A percentile compares a stretch with the other conserved stretches of the same genome.
These are phyloP conservation scores for Filobasidium floriforme DNA, from an alignment of 768 basidiomycete genomes.

Conservation along the genomic window DNA sequence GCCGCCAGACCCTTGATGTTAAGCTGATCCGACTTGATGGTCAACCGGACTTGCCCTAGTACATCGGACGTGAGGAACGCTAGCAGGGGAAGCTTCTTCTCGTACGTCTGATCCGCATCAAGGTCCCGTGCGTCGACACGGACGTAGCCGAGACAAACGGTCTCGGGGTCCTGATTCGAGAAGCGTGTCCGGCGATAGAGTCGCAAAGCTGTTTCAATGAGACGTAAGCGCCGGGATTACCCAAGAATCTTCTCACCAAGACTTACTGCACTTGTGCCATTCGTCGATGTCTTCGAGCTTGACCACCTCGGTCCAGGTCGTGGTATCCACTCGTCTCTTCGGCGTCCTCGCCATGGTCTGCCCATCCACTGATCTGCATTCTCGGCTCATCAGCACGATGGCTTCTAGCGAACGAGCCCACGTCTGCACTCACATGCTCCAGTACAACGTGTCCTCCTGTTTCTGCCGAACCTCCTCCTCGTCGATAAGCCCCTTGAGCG, in stretches of 20 bases:
- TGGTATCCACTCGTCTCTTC: neutral
- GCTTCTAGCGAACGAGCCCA: neutral
- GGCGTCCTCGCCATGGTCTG: slow-evolving; percentile 10
- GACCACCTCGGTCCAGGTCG: slow-evolving; percentile 13
- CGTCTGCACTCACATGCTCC: slow-evolving; percentile 10
- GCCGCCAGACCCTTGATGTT: neutral
- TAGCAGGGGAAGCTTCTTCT: neutral
- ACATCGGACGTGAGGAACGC: neutral
- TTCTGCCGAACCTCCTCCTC: slow-evolving; percentile 8
- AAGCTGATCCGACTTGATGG: neutral
- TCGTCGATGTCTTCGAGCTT: slow-evolving; percentile 11
- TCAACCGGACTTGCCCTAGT: neutral
- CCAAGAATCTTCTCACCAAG: neutral
- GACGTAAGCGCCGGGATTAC: neutral
- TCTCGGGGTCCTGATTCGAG: neutral
- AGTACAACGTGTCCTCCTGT: slow-evolving; percentile 14
- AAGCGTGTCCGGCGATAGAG: slow-evolving; percentile 4
- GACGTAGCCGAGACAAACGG: neutral
- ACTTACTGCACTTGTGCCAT: slow-evolving; percentile 13
- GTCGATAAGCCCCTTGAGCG: slow-evolving; percentile 15
- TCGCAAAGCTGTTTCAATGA: slow-evolving; percentile 1
- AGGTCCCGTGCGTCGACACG: slow-evolving; percentile 4
- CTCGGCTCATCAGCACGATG: neutral
- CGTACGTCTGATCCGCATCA: neutral
- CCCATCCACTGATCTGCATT: slow-evolving; percentile 7